Evolutionary conservation across 1,284 basidiomycete genomes (phyloP), one percentile per base, ranked within the genome.

Genomic region (Ceratobasidium sp.): DNA sequence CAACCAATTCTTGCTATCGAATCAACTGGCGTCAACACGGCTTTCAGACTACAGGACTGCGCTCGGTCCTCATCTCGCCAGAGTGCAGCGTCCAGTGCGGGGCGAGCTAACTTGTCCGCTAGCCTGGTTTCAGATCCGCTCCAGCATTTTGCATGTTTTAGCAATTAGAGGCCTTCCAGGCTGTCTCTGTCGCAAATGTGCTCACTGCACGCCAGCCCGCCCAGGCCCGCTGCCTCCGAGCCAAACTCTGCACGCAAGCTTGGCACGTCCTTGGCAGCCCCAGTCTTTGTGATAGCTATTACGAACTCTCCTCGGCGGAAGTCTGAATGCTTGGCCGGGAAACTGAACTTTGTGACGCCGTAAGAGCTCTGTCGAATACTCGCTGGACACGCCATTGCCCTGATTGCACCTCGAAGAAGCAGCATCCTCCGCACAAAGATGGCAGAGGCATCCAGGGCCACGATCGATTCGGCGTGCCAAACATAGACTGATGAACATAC

Each of bases 111-210:
- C 23, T n/a, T 28, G 23, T 5, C 47, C n/a, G 47, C 16, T 23
- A n/a, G 47, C n/a, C 16, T 49, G 54, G 54, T 57, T 57, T 57
- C 54, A 57, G 54, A 57, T 57, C 30, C n/a, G n/a, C n/a, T n/a
- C n/a, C n/a, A n/a, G n/a, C n/a, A n/a, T n/a, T 21, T n/a, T n/a
- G 46, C 13, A 11, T 30, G 50, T 52, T 52, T 52, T 21, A 14
- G 46, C 18, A 23, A n/a, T 21, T n/a, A 23, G 8, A 18, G 23
- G 1, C 1, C 46, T 47, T 14, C 46, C 18, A 16, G 7, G 47
- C 7, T 50, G 47, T 23, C 47, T 6, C 8, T 6, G n/a, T n/a
- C n/a, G 47, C 7, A 8, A 9, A 23, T n/a, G 47, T 23, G 18
- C 6, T 9, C 8, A 23, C 47, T n/a, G 7, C 18, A 16, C 47